A percentile compares a stretch with the other conserved stretches of the same genome.
phyloP scores from a whole-genome alignment of 2,329 filamentous ascomycete genomes.

The Blastomyces emzantsi region DNA sequence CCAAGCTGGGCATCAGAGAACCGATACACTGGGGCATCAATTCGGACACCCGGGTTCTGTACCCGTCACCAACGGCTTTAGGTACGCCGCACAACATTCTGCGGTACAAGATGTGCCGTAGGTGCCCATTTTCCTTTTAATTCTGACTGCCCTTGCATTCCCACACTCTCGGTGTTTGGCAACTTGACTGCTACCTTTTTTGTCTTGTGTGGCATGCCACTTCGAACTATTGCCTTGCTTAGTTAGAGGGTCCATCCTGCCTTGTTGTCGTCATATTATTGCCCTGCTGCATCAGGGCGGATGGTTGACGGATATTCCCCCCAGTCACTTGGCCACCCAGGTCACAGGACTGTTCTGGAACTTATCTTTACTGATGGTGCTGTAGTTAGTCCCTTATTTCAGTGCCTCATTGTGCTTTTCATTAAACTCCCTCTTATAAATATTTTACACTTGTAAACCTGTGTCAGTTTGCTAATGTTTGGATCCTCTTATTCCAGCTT shows the following conservation, averaged over 20 bases:
- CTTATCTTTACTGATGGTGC: slow-evolving; percentile 7
- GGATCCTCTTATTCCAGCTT: slow-evolving; percentile 37
- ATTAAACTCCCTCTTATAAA: slow-evolving; percentile 6
- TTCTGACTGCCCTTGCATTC: slow-evolving; percentile 27
- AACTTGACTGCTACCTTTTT: slow-evolving; percentile 21
- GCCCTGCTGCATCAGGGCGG: background rate
- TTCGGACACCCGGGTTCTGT: slow-evolving; percentile 38
- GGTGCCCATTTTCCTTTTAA: slow-evolving; percentile 40
- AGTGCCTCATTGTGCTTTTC: slow-evolving; percentile 9
- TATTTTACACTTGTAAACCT: slow-evolving; percentile 8
- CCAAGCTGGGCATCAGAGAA: slow-evolving; percentile 45
- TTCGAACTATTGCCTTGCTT: slow-evolving; percentile 9
- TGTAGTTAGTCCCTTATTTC: slow-evolving; percentile 9
- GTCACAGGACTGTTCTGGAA: slow-evolving; percentile 12
- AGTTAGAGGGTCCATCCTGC: background rate
- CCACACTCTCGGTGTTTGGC: slow-evolving; percentile 23
- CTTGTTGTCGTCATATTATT: slow-evolving; percentile 1
- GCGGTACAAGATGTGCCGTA: slow-evolving; percentile 46
- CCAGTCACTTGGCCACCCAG: background rate
- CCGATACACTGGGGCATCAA: slow-evolving; percentile 41
- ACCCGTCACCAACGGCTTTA: slow-evolving; percentile 40
- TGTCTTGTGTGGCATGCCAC: slow-evolving; percentile 7
- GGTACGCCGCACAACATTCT: slow-evolving; percentile 46
- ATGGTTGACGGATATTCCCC: background rate
- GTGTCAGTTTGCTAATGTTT: slow-evolving; percentile 13